Conservation (phyloP, 495 filamentous ascomycete species). For the Podospora sp. region DNA sequence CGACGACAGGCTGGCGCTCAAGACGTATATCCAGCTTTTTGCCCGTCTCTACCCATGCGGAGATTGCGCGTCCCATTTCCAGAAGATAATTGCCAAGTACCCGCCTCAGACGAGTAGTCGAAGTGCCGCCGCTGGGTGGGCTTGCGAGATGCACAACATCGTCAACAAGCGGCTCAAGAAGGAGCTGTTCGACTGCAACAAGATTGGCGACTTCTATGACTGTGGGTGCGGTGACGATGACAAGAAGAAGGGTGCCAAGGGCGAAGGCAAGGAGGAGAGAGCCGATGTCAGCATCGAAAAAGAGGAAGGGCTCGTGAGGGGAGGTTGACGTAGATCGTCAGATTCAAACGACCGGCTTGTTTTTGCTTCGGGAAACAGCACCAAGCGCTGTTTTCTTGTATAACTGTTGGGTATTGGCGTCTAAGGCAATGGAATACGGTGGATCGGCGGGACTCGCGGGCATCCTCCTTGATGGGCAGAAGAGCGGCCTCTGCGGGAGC, state of each 20-base stretch:
- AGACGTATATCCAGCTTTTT: slow-evolving; percentile 86
- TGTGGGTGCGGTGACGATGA: slow-evolving; percentile 89
- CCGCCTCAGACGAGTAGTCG: slow-evolving; percentile 90
- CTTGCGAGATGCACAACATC: slow-evolving; percentile 90
- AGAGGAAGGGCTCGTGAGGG: slow-evolving; percentile 38
- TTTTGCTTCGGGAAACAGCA: not conserved
- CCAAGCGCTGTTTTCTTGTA: not conserved
- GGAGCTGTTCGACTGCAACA: slow-evolving; percentile 80
- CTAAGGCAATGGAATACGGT: not conserved
- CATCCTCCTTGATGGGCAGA: not conserved
- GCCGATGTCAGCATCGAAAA: slow-evolving; percentile 40
- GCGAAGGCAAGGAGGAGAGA: slow-evolving; percentile 26
- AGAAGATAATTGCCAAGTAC: slow-evolving; percentile 73
- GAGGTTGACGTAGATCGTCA: no score
- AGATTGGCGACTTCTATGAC: slow-evolving; percentile 91
- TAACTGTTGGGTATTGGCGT: not conserved
- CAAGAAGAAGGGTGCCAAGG: slow-evolving; percentile 34
- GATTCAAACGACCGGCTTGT: slow-evolving; percentile 1
- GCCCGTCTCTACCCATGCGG: slow-evolving; percentile 92
- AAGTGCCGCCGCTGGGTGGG: slow-evolving; percentile 85
- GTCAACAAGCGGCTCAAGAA: slow-evolving; percentile 89
- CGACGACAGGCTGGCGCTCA: slow-evolving; percentile 82
- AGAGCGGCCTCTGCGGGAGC: not conserved
- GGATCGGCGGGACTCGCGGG: not conserved
- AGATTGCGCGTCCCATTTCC: slow-evolving; percentile 93